Evolutionary conservation across 805 yeast genomes (phyloP), one percentile per base, ranked within the genome.

Genomic region (Schwanniomyces pseudopolymorphus): DNA sequence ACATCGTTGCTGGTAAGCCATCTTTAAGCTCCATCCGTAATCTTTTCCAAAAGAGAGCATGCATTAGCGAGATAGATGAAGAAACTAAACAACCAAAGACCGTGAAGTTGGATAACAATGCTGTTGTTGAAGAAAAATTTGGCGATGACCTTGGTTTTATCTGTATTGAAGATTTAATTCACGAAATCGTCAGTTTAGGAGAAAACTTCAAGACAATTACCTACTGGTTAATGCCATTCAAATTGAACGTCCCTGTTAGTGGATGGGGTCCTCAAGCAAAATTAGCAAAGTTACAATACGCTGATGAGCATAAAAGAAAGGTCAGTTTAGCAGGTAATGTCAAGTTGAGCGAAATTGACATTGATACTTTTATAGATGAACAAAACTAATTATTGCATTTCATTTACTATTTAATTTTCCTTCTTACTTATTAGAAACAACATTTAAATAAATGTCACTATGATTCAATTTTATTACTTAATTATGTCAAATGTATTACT

Each of bases 111-210:
- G 87, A 87, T 63, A 89, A 84, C 66, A 87, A 87, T 70, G 83
- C 81, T 56, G 66, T 83, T 35, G 84, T 87, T 43, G 95, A 87
- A 68, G 90, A 86, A 57, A 71, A 74, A 57, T 74, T 87, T 51
- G 87, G 84, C 7, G 68, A 65, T 42, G 66, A 63, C 35, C 69
- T 73, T 45, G 90, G 92, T 24, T 70, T 85, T 49, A 81, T 87
- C 52, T 87, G 95, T 79, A 78, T 85, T 16, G 94, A 87, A 70
- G 95, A 87, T 67, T 74, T 87, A 46, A 79, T 87, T 45, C 89
- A 84, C 59, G 92, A 87, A 67, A 74, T 87, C 44, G 74, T 72
- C 17, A 63, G 82, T 14, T 58, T 85, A 55, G 87, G 89, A 16
- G 88, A 81, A 21, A 69, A 77, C 50, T 87, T 87, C 72, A 80